Conservation (phyloP, 768 basidiomycete genomes). For the Pleurotus tuber-regium region DNA sequence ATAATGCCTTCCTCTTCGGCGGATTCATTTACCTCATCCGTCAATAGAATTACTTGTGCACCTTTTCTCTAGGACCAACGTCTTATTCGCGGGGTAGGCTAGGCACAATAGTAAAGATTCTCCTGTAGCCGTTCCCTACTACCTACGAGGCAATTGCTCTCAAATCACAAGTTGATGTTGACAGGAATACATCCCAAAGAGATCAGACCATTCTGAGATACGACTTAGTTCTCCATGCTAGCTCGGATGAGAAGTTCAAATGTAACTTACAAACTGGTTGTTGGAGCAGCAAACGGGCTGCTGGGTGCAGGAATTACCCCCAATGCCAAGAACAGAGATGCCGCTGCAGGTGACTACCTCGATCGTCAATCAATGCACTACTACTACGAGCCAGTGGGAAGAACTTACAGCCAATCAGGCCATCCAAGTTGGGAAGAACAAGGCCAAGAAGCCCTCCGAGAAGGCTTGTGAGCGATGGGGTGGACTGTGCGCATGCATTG, state of each 20-base stretch:
- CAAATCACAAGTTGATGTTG: slow-evolving; percentile 11
- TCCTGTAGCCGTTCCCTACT: neutral
- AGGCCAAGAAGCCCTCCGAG: too few relatives aligned
- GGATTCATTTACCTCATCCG: too few relatives aligned
- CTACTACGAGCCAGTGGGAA: too few relatives aligned
- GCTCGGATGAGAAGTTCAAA: neutral
- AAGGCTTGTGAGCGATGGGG: too few relatives aligned
- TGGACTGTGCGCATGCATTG: too few relatives aligned
- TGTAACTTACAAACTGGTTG: slow-evolving; percentile 19
- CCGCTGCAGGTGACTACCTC: slow-evolving; percentile 20
- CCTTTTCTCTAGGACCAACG: too few relatives aligned
- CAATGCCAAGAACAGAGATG: slow-evolving; percentile 17
- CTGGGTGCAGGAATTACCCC: slow-evolving; percentile 19
- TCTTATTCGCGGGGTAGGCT: too few relatives aligned
- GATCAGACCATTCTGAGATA: slow-evolving; percentile 17
- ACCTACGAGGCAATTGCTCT: neutral
- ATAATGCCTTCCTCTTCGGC: too few relatives aligned
- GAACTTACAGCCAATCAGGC: too few relatives aligned
- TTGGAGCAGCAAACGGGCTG: slow-evolving; percentile 31
- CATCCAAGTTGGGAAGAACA: too few relatives aligned
- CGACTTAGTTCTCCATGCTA: neutral
- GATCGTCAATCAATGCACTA: too few relatives aligned
- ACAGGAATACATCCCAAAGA: slow-evolving; percentile 23
- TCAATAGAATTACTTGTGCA: too few relatives aligned
- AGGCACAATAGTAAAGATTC: neutral